Evolutionary conservation across 2,329 filamentous ascomycete genomes (phyloP).

Genomic region (Whalleya microplaca): DNA sequence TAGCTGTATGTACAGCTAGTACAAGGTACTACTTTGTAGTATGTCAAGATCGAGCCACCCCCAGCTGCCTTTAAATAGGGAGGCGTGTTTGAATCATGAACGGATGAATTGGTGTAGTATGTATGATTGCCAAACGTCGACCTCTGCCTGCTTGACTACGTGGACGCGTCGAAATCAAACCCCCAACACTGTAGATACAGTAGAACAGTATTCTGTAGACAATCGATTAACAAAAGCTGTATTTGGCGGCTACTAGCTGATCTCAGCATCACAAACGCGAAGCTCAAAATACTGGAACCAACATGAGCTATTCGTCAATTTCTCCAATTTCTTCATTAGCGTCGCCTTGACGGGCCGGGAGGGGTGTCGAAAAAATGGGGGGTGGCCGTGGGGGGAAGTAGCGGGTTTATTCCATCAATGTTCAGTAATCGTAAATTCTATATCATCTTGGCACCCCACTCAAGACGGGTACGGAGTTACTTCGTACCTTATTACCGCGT

Average conservation of each 20-base stretch:
- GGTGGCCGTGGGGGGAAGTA: background rate
- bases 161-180: too few species aligned
- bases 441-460: background rate
- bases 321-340: too few species aligned
- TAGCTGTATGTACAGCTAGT: too few species aligned
- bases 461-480: background rate
- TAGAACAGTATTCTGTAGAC: background rate
- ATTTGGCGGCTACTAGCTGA: too few species aligned
- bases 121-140: background rate
- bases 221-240: too few species aligned
- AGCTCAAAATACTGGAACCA: background rate
- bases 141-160: background rate
- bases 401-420: too few species aligned
- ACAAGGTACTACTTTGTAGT: too few species aligned
- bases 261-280: background rate
- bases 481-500: background rate
- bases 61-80: background rate
- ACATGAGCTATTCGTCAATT: background rate
- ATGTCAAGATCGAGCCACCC: background rate
- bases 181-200: background rate
- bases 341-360: background rate
- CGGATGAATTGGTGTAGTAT: background rate
- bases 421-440: background rate
- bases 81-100: background rate
- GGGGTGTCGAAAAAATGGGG: background rate